Evolutionary conservation across 1,284 basidiomycete species (phyloP), one percentile per base, ranked within the genome.

Genomic region (Austroboletus novae-zelandiae): DNA sequence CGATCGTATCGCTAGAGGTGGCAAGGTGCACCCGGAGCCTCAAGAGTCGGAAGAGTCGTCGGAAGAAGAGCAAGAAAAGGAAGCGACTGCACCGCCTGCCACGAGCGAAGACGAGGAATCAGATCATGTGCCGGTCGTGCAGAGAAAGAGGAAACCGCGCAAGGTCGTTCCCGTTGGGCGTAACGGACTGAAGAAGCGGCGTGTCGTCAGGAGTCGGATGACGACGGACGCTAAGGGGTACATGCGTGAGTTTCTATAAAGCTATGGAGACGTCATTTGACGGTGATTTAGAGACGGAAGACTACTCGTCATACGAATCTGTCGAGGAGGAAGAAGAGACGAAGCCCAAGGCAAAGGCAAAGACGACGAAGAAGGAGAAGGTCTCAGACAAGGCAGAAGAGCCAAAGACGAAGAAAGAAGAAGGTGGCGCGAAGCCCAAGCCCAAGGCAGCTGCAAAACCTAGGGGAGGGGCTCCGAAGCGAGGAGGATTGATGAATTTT

Each of bases 291-390:
- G 89, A 80, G 15, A 84, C 78, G 30, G 84, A 88, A 61, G 89
- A 91, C 61, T 87, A 88, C 62, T 88, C 86, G 3, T 80, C 80
- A 14, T 91, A 88, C 61, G 88, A 91, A 67, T 89, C 86, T 7
- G 84, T 86, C 20, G 86, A 85, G 57, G 78, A 80, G 10, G 77
- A 75, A 30, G 51, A 51, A 20, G 50, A 52, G 43, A 36, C 47
- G 14, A 68, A 74, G 52, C 59, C 69, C 14, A 74, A 72, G 40
- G 29, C n/a, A 14, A 61, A 48, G 40, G 44, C n/a, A 15, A 61
- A 4, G 37, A 57, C 64, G 17, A 61, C 60, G 52, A 67, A 72
- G 50, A 70, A 71, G 43, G 53, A 72, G 50, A 70, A 71, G 43
- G 53, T 20, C 53, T 57, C 2, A 71, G 73, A 50, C 8, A 70